Base-by-base conservation (phyloP, 768 basidiomycete species). In the Mycena epipterygia region DNA sequence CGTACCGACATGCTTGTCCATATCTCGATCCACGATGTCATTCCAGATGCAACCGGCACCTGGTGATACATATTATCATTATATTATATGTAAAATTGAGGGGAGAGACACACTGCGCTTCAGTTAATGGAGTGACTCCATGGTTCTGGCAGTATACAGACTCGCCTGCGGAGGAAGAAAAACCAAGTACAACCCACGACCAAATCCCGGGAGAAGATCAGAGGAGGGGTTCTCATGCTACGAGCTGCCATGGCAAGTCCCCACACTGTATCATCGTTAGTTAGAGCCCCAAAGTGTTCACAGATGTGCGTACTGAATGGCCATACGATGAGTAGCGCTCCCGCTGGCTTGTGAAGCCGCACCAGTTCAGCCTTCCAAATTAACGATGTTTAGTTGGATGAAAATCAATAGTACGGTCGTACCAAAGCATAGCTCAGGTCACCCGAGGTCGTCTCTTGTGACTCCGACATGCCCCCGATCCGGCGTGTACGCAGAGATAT, bases 1-100 rank as follows among this genome's bases (percentile, higher is more conserved):
- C 73, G 13, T 41, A 74, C 76, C 71, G 35, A 77, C 71, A 68
- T 73, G 59, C 21, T 30, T 32, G 21, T 77, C 76, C n/a, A 75
- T 52, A 8, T 75, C 37, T 8, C 71, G 63, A 46, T 77, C 76
- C 1, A 56, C 33, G 12, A 77, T 74, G 51, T 77, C 76, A 41
- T 76, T 68, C 65, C 71, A 76, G 12, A 70, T 63, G 37, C 57
- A 70, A 30, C 73, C 74, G 32, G 53, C 78, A 27, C 56, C 39
- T 58, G 13, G 17, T 37, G 37, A 27, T 39, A 2, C 3, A 46
- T 5, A 21, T 21, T 23, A 5, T 21, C 19, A 16, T 7, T 23
- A n/a, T 21, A 21, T 3, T 21, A 46, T 13, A n/a, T n/a, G n/a
- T n/a, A n/a, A n/a, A n/a, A n/a, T n/a, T n/a, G n/a, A 23, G n/a